phyloP scores from a whole-genome alignment of 352 stramenopile species.

The Pythium scleroteichum region DNA sequence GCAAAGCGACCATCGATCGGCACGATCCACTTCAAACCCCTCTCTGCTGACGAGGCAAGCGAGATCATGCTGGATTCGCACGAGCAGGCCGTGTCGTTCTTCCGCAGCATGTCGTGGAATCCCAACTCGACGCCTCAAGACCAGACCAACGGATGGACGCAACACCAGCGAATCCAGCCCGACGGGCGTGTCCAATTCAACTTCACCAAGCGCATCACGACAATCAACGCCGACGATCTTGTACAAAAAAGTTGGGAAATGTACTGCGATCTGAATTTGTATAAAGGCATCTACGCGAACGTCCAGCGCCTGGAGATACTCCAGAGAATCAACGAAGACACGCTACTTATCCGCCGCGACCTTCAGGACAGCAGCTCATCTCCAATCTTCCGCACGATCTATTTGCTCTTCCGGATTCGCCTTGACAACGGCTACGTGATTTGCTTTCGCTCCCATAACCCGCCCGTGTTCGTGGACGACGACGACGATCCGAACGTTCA shows the following conservation, averaged over 20 bases:
- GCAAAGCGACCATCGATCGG: slow-evolving; percentile 44
- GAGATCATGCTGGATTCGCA: slow-evolving; percentile 79
- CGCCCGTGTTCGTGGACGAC: slow-evolving; percentile 47
- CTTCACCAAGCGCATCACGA: slow-evolving; percentile 72
- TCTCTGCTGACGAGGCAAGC: slow-evolving; percentile 46
- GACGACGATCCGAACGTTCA: slow-evolving; percentile 65
- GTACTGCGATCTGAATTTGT: slow-evolving; percentile 78
- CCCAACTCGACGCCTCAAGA: slow-evolving; percentile 31
- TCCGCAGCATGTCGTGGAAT: slow-evolving; percentile 51
- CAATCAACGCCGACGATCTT: slow-evolving; percentile 61
- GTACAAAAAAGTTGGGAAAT: slow-evolving; percentile 80
- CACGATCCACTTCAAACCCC: slow-evolving; percentile 58
- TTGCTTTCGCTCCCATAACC: slow-evolving; percentile 73
- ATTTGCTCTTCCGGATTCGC: slow-evolving; percentile 68
- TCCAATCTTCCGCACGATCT: slow-evolving; percentile 77
- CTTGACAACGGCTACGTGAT: slow-evolving; percentile 64
- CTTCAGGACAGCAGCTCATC: slow-evolving; percentile 58
- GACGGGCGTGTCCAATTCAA: slow-evolving; percentile 78
- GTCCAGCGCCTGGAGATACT: slow-evolving; percentile 81
- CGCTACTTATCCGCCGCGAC: slow-evolving; percentile 70
- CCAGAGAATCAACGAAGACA: slow-evolving; percentile 78
- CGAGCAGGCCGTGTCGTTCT: slow-evolving; percentile 67
- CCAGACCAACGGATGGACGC: slow-evolving; percentile 82
- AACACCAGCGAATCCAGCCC: slow-evolving; percentile 64
- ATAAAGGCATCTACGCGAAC: slow-evolving; percentile 76